phyloP scores from a whole-genome alignment of 2,329 filamentous ascomycete genomes.

The Fusarium cyanostomum region DNA sequence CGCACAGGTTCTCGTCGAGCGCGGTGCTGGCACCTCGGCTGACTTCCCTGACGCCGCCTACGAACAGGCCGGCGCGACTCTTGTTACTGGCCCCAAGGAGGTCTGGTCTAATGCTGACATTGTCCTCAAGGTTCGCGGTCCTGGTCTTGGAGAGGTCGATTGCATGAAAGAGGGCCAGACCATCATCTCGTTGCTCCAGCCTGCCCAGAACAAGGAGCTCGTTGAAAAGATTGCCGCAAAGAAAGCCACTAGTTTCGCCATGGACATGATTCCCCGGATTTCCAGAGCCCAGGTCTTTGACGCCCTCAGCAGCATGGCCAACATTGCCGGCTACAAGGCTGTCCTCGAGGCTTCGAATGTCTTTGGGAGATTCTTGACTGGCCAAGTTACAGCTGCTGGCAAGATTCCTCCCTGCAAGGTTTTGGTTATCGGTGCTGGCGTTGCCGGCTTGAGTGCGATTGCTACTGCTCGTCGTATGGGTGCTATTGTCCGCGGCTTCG shows the following conservation, averaged over 20 bases:
- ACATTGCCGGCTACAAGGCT: conserved; percentile 93
- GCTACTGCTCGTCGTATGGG: conserved; percentile 86
- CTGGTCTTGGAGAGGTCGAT: conserved; percentile 74
- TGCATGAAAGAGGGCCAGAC: conserved; percentile 75
- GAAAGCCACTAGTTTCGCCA: conserved; percentile 82
- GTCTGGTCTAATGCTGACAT: conserved; percentile 82
- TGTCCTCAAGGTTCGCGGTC: conserved; percentile 83
- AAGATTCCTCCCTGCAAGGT: conserved; percentile 93
- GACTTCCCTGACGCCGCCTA: conserved; percentile 83
- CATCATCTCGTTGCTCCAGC: conserved; percentile 85
- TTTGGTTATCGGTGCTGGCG: conserved; percentile 88
- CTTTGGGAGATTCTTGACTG: conserved; percentile 88
- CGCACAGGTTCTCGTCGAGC: conserved; percentile 78
- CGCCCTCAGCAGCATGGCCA: conserved; percentile 91
- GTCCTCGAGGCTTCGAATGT: conserved; percentile 89
- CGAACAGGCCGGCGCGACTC: conserved; percentile 77
- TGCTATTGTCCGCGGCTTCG: conserved; percentile 89
- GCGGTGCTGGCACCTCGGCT: conserved; percentile 79
- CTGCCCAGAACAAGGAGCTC: conserved; percentile 78
- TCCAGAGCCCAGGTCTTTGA: conserved; percentile 90
- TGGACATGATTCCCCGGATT: conserved; percentile 93
- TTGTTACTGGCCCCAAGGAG: conserved; percentile 72
- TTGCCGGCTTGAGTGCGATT: conserved; percentile 88
- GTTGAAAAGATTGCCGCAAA: conserved; percentile 77
- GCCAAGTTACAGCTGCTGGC: conserved; percentile 89